Percentiles rank a stretch among this genome's conserved stretches.
Evolutionary conservation across 2,329 filamentous ascomycete genomes (phyloP).

Genomic region (Fusarium sp.): DNA sequence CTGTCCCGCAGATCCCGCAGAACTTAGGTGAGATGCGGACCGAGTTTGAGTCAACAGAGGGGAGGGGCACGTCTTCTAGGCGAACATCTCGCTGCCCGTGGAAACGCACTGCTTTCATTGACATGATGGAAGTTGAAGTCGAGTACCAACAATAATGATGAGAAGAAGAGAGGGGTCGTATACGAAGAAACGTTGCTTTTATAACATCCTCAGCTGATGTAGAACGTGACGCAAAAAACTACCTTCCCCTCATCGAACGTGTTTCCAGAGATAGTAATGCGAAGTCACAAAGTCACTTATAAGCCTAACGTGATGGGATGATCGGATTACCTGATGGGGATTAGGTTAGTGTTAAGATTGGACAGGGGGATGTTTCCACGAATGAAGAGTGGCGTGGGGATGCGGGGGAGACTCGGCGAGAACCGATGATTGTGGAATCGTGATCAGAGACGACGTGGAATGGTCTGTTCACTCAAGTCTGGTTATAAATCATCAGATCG

Average conservation of each 20-base stretch:
- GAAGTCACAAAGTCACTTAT: constrained; percentile 15
- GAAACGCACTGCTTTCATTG: constrained; percentile 10
- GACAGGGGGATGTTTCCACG: neutral
- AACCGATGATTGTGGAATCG: neutral
- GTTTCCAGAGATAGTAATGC: constrained; percentile 18
- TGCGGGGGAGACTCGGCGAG: neutral
- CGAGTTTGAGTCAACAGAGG: neutral
- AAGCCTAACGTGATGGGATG: neutral
- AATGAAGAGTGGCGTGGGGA: neutral
- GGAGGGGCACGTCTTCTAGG: neutral
- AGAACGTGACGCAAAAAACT: constrained; percentile 6
- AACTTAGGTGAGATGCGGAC: constrained; percentile 4
- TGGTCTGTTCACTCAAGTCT: neutral
- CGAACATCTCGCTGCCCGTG: constrained; percentile 9
- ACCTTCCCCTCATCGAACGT: constrained; percentile 5
- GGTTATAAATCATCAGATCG: too few relatives aligned
- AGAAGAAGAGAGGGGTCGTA: neutral
- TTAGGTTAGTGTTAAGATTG: neutral
- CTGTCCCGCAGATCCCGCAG: constrained; percentile 18
- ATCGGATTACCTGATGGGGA: constrained; percentile 7
- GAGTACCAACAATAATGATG: neutral
- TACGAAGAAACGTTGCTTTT: neutral
- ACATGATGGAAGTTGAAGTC: neutral
- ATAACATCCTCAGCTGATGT: neutral
- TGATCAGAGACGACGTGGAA: neutral